Percentiles rank a stretch among this genome's conserved stretches.
phyloP scores from a whole-genome alignment of 805 yeast genomes.

The Saccharomyces eubayanus region DNA sequence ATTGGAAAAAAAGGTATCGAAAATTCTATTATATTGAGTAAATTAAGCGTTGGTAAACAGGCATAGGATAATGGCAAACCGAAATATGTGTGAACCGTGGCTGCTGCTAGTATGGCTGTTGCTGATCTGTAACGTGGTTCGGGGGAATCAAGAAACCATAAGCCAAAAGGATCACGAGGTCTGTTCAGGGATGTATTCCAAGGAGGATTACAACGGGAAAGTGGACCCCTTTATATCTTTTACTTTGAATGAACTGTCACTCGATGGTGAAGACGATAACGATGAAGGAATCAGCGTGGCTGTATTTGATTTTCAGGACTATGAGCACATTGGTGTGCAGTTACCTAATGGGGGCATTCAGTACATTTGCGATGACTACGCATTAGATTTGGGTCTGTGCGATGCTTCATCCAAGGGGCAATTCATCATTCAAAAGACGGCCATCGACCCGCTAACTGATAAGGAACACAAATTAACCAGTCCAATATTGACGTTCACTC shows the following conservation, averaged over 20 bases:
- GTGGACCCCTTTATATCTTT: conserved; percentile 53
- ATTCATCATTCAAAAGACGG: conserved; percentile 48
- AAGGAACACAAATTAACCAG: conserved; percentile 46
- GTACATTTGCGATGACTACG: conserved; percentile 68
- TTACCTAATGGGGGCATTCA: conserved; percentile 38
- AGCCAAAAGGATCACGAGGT: conserved; percentile 50
- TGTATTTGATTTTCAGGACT: conserved; percentile 78
- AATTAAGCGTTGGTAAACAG: background rate
- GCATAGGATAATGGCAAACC: background rate
- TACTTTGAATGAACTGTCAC: conserved; percentile 31
- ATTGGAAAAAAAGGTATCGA: conserved; percentile 2
- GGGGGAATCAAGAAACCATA: conserved; percentile 37
- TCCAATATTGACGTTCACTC: conserved; percentile 47
- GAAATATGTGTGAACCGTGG: background rate
- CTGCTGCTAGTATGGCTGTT: background rate
- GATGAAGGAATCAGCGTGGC: conserved; percentile 52
- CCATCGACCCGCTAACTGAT: conserved; percentile 37
- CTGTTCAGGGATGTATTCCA: conserved; percentile 87
- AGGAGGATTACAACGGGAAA: conserved; percentile 79
- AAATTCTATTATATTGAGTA: background rate
- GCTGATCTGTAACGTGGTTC: background rate
- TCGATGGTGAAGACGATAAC: conserved; percentile 26
- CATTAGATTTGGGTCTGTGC: conserved; percentile 53
- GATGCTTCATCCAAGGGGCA: conserved; percentile 43
- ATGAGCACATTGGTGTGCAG: conserved; percentile 53